phyloP scores from a whole-genome alignment of 805 yeast species.

The Metschnikowia amazonensis region DNA sequence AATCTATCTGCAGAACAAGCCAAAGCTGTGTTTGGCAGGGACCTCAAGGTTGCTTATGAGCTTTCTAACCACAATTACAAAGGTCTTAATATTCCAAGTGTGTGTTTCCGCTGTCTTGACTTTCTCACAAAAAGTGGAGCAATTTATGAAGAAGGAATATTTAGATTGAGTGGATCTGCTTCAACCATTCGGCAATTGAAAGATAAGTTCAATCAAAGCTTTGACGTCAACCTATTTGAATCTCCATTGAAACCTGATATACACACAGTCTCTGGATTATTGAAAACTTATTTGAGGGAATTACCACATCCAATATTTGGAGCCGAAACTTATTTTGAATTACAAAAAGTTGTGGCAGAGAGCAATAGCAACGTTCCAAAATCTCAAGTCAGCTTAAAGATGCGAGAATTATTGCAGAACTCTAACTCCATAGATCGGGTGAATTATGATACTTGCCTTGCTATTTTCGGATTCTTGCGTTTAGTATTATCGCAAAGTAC shows the following conservation, averaged over 20 bases:
- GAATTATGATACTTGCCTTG: slow-evolving; percentile 57
- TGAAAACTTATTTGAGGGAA: slow-evolving; percentile 78
- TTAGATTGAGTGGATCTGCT: slow-evolving; percentile 86
- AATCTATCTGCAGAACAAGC: slow-evolving; percentile 32
- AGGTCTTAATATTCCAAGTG: slow-evolving; percentile 61
- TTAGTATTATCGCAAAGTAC: slow-evolving; percentile 59
- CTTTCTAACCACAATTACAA: slow-evolving; percentile 47
- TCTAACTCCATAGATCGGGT: slow-evolving; percentile 45
- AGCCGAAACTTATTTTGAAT: slow-evolving; percentile 35
- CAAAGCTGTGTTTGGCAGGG: slow-evolving; percentile 60
- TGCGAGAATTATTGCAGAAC: slow-evolving; percentile 32
- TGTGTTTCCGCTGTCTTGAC: slow-evolving; percentile 70
- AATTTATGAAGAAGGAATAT: slow-evolving; percentile 83
- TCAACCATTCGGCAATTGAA: slow-evolving; percentile 66
- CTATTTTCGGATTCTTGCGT: slow-evolving; percentile 63
- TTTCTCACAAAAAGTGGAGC: slow-evolving; percentile 65
- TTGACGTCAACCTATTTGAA: slow-evolving; percentile 63
- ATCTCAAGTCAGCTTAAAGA: slow-evolving; percentile 24
- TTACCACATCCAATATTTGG: slow-evolving; percentile 70
- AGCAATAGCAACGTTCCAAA: slow-evolving; percentile 16
- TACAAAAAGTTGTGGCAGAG: slow-evolving; percentile 17
- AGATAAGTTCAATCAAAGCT: slow-evolving; percentile 60
- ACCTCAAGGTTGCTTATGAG: slow-evolving; percentile 48
- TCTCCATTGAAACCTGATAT: slow-evolving; percentile 56
- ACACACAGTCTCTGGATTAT: slow-evolving; percentile 80